Conservation (phyloP, 2,329 filamentous ascomycete genomes). For the Botrytis porri region DNA sequence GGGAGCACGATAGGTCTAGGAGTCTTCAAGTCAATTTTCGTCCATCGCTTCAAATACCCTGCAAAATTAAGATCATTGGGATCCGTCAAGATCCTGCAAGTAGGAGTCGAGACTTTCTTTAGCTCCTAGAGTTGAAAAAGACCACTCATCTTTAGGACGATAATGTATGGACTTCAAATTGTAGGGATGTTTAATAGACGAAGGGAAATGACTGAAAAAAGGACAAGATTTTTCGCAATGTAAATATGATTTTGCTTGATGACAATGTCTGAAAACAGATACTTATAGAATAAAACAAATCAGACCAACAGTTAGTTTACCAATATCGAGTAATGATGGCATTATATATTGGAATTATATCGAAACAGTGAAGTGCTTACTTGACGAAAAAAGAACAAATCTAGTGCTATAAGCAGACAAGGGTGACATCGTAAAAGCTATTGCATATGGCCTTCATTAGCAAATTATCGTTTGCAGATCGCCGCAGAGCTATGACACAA, state of each 20-base stretch:
- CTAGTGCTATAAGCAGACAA: neutral
- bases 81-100: constrained; percentile 3
- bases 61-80: constrained; percentile 9
- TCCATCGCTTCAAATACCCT: constrained; percentile 22
- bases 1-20: constrained; percentile 25
- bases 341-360: neutral
- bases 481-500: neutral
- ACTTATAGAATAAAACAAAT: neutral
- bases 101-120: neutral
- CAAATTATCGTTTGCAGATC: neutral
- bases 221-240: neutral
- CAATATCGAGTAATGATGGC: neutral
- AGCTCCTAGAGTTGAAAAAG: neutral
- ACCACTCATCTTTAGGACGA: neutral
- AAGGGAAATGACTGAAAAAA: neutral
- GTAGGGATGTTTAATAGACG: neutral
- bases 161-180: neutral
- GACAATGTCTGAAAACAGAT: neutral
- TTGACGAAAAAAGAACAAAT: neutral
- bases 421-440: neutral
- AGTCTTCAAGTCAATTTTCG: constrained; percentile 21
- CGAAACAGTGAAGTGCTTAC: neutral
- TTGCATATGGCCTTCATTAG: neutral
- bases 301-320: neutral
- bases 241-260: neutral